Percentiles rank a stretch among this genome's conserved stretches.
phyloP scores from a whole-genome alignment of 345 rosid species.

The Citrus trifoliata region DNA sequence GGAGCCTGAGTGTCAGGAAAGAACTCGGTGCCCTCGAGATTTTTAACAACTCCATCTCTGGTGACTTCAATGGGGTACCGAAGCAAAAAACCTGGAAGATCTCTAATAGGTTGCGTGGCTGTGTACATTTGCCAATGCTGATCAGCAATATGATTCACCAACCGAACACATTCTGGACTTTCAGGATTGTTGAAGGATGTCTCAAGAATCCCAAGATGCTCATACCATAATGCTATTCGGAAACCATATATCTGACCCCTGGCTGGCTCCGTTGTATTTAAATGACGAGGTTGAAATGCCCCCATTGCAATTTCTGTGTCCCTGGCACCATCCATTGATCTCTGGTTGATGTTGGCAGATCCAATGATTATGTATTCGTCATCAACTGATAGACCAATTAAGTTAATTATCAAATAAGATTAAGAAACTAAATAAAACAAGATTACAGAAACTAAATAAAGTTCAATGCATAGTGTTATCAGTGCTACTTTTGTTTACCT shows the following conservation, averaged over 20 bases:
- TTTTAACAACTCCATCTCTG: constrained; percentile 34
- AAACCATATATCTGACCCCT: constrained; percentile 54
- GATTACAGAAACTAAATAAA: not conserved
- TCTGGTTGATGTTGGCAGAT: constrained; percentile 88
- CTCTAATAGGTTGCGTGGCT: constrained; percentile 12
- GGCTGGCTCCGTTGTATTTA: constrained; percentile 28
- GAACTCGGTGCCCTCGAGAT: constrained; percentile 24
- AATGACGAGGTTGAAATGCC: constrained; percentile 68
- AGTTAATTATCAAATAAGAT: not conserved
- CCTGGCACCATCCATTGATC: constrained; percentile 86
- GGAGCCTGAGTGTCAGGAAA: constrained; percentile 79
- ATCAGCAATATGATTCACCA: constrained; percentile 38
- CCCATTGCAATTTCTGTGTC: constrained; percentile 92
- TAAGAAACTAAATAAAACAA: not conserved
- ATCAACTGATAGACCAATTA: constrained; percentile 48
- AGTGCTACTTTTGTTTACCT: constrained; percentile 28
- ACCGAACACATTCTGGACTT: constrained; percentile 30
- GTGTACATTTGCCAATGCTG: constrained; percentile 44
- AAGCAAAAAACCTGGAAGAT: constrained; percentile 52
- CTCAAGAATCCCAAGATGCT: constrained; percentile 36
- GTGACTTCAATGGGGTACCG: constrained; percentile 56
- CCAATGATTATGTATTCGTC: constrained; percentile 90
- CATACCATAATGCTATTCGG: constrained; percentile 67
- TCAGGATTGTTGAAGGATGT: constrained; percentile 29
- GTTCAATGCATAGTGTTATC: not conserved